Base-by-base conservation (phyloP, 768 basidiomycete genomes). In the Russula ochroleuca region DNA sequence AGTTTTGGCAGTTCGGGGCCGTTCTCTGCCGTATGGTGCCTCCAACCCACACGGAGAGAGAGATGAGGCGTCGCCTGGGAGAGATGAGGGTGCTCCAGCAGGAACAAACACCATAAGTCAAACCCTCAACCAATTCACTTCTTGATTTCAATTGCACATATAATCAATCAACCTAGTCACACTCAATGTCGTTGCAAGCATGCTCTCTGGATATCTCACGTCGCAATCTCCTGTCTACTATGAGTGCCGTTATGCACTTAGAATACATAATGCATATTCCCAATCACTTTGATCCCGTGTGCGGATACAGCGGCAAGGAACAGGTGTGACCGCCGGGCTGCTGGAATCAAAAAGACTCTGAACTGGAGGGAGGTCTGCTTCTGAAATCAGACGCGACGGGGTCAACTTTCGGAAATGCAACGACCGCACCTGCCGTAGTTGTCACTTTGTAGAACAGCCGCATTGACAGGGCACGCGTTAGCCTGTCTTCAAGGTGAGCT, bases 1-100 rank as follows among this genome's bases (percentile, higher is more conserved):
- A 21, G n/a, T 35, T 55, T 48, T 66, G 57, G 11, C 64, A 81
- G 78, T 59, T 87, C 40, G 94, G 92, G 35, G 94, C 94, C 5
- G 67, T 84, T 4, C 80, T 91, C 68, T 87, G 89, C 35, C 86
- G 90, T 53, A 85, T 81, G 78, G 92, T 97, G 0, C 86, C 95
- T 15, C 92, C 87, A 0, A 98, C 95, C 23, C 88, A 85, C 54
- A 92, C 94, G 5, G 95, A 98, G 77, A 91, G 85, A 76, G 87
- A 91, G 62, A 97, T 94, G 85, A 81, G 89, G 60, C 81, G 89
- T 21, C 81, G 91, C 52, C 79, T 94, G 15, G 88, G 83, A 15
- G 84, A 88, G 75, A 87, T 98, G 85, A 83, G 85, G 74, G 77
- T 85, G 40, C 81, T 93, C 59, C 83, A 83, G 69, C 84, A 84